Conservation (phyloP, 2,329 filamentous ascomycete genomes). For the Aspergillus spinulosporus region DNA sequence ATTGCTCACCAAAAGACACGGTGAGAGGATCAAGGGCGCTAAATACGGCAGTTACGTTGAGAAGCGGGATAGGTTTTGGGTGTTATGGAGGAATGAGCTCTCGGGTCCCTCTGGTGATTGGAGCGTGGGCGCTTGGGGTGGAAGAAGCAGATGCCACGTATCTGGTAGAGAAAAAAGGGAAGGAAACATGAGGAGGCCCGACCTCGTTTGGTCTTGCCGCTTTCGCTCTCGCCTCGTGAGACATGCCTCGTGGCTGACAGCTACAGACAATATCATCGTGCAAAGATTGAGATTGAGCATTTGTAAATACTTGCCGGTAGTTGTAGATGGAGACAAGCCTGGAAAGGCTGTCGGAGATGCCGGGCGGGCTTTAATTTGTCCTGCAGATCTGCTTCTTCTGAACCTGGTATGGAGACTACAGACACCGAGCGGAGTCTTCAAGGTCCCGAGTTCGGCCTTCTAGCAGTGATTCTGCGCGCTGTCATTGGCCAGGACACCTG, state of each 20-base stretch:
- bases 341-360: background rate
- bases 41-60: background rate
- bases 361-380: background rate
- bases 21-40: slow-evolving; percentile 1
- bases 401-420: too few species aligned
- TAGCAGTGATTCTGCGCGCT: too few species aligned
- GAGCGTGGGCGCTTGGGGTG: background rate
- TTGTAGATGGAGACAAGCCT: too few species aligned
- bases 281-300: background rate
- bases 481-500: too few species aligned
- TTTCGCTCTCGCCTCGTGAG: background rate
- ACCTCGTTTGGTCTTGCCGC: background rate
- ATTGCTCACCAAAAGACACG: slow-evolving; percentile 1
- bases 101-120: background rate
- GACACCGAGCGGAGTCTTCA: too few species aligned
- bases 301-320: background rate
- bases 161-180: background rate
- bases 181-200: background rate
- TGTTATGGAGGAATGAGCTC: background rate
- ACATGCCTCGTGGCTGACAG: slow-evolving; percentile 1
- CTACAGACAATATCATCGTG: background rate
- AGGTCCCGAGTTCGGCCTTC: too few species aligned
- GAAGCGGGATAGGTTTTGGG: background rate
- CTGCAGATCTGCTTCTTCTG: background rate
- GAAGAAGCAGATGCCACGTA: slow-evolving; percentile 5